Percentiles rank a stretch among this genome's conserved stretches.
Conservation (phyloP, 2,329 filamentous ascomycete species). For the Curvularia spicifera region DNA sequence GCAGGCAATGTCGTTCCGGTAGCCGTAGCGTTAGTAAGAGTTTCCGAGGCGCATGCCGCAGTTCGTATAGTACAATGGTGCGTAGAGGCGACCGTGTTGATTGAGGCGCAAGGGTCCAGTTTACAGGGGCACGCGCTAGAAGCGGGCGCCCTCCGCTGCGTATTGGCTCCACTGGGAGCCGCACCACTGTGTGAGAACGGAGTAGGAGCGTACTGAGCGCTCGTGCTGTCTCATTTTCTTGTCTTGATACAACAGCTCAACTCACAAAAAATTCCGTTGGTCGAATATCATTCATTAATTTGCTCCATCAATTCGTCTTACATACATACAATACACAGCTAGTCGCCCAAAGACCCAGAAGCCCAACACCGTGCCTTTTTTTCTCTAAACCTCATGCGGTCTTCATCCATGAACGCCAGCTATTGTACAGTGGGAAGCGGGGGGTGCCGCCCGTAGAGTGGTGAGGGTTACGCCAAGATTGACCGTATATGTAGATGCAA, state of each 20-base stretch:
- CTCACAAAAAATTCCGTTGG: not conserved
- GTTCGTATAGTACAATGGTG: slow-evolving; percentile 9
- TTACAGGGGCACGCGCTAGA: slow-evolving; percentile 13
- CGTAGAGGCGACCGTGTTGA: slow-evolving; percentile 15
- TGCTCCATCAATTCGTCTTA: slow-evolving; percentile 17
- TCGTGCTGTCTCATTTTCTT: not conserved
- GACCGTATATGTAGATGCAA: slow-evolving; percentile 19
- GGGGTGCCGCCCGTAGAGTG: slow-evolving; percentile 20
- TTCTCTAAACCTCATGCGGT: slow-evolving; percentile 13
- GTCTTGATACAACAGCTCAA: not conserved
- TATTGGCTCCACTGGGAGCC: slow-evolving; percentile 3
- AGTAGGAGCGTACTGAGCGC: not conserved
- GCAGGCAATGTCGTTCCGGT: slow-evolving; percentile 9
- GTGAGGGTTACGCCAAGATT: slow-evolving; percentile 23
- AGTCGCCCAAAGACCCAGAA: slow-evolving; percentile 8
- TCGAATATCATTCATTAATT: slow-evolving; percentile 16
- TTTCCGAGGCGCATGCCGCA: slow-evolving; percentile 5
- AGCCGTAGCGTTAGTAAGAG: slow-evolving; percentile 8
- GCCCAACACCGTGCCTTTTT: slow-evolving; percentile 12
- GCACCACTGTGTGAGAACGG: not conserved
- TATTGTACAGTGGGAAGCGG: slow-evolving; percentile 27
- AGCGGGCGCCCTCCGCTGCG: slow-evolving; percentile 6
- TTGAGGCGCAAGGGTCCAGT: slow-evolving; percentile 7
- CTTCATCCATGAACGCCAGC: slow-evolving; percentile 19
- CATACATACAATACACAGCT: slow-evolving; percentile 13